phyloP scores from a whole-genome alignment of 176 grass and related monocot species.

The Oryza australiensis region DNA sequence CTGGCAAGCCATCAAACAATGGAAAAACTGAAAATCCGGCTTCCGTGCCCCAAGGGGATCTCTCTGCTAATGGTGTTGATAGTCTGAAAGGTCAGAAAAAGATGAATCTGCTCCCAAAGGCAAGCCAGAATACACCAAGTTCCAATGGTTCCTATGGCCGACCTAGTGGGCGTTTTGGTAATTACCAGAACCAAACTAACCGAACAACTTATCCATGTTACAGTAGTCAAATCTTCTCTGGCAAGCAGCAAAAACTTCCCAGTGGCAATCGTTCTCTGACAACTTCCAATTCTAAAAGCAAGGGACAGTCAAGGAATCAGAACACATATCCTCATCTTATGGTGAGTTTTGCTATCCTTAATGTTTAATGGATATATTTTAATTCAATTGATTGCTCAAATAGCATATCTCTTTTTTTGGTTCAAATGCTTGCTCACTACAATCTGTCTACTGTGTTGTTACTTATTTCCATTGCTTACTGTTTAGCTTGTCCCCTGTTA shows the following conservation, averaged over 20 bases:
- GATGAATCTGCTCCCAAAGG: slow-evolving; percentile 17
- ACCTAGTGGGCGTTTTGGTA: slow-evolving; percentile 37
- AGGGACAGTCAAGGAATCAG: slow-evolving; percentile 39
- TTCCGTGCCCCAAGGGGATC: slow-evolving; percentile 24
- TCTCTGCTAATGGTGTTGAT: slow-evolving; percentile 40
- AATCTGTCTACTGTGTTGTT: neutral
- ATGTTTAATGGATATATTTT: neutral
- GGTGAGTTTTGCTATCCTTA: slow-evolving; percentile 27
- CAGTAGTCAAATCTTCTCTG: slow-evolving; percentile 44
- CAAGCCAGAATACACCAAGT: slow-evolving; percentile 16
- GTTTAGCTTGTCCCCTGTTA: neutral
- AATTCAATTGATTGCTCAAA: neutral
- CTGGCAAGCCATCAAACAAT: slow-evolving; percentile 39
- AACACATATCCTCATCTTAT: slow-evolving; percentile 52
- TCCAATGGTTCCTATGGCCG: slow-evolving; percentile 39
- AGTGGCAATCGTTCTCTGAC: slow-evolving; percentile 34
- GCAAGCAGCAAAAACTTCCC: slow-evolving; percentile 40
- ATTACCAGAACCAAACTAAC: slow-evolving; percentile 42
- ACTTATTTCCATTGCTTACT: neutral
- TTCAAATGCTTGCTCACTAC: neutral
- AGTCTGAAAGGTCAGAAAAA: slow-evolving; percentile 38
- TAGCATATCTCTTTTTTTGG: neutral
- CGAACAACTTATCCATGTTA: slow-evolving; percentile 44
- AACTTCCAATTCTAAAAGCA: slow-evolving; percentile 37
- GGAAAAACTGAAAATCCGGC: slow-evolving; percentile 32